Conservation (phyloP, 169 alveolate species). For the Cryptosporidium parvum region DNA sequence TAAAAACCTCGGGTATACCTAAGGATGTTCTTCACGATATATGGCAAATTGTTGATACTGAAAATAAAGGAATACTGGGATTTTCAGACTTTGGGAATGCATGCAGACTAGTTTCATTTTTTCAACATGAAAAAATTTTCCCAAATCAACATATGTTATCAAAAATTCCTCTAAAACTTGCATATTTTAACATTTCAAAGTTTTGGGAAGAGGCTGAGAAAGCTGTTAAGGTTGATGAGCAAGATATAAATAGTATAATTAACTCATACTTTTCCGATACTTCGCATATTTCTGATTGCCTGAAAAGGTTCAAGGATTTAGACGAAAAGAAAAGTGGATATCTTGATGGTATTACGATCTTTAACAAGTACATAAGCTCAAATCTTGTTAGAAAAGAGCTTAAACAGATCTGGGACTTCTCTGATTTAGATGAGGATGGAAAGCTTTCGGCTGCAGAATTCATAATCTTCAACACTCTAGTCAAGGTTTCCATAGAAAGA, state of each 20-base stretch:
- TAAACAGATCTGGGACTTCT: conserved; percentile 38
- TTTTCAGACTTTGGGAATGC: conserved; percentile 58
- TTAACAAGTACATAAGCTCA: conserved; percentile 22
- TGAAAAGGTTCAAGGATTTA: conserved; percentile 3
- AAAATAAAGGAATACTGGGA: conserved; percentile 21
- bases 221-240: background rate
- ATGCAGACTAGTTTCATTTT: conserved; percentile 53
- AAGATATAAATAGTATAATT: background rate
- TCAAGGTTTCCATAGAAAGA: background rate
- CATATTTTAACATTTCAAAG: conserved; percentile 35
- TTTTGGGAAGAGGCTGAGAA: conserved; percentile 2
- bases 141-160: background rate
- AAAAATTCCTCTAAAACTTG: conserved; percentile 23
- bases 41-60: conserved; percentile 50
- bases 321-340: conserved; percentile 11
- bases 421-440: conserved; percentile 65
- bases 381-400: background rate
- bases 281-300: conserved; percentile 9
- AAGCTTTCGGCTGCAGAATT: conserved; percentile 29
- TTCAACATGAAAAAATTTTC: conserved; percentile 29
- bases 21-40: conserved; percentile 57
- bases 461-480: conserved; percentile 34
- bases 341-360: conserved; percentile 30
- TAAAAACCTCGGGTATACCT: conserved; percentile 54
- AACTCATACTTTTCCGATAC: conserved; percentile 29